Evolutionary conservation across 129 eudicot genomes (phyloP).

Genomic region (Centaurea solstitialis): DNA sequence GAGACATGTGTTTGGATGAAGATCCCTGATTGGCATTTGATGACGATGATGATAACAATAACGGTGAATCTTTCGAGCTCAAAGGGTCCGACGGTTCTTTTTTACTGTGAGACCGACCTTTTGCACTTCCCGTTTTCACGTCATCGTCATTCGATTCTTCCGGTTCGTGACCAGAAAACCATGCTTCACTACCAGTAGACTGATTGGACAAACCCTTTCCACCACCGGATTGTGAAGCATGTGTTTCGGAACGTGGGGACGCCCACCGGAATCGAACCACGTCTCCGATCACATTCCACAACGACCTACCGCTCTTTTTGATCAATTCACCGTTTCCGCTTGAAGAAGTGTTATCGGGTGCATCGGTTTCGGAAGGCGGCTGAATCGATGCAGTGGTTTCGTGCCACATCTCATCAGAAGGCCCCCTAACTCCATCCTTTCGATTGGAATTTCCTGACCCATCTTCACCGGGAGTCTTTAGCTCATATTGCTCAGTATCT

Average conservation of each 20-base stretch:
- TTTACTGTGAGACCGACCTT: conserved; percentile 6
- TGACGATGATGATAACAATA: conserved; percentile 35
- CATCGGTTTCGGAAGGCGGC: conserved; percentile 40
- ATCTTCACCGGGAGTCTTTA: conserved; percentile 18
- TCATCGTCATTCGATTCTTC: conserved; percentile 49
- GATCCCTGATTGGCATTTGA: conserved; percentile 39
- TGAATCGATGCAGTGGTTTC: conserved; percentile 41
- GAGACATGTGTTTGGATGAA: conserved; percentile 33
- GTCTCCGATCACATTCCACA: conserved; percentile 78
- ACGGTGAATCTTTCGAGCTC: conserved; percentile 34
- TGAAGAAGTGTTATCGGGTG: conserved; percentile 27
- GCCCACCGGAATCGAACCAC: conserved; percentile 63
- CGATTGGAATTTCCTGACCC: conserved; percentile 40
- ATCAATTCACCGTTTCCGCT: conserved; percentile 26
- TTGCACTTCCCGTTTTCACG: conserved; percentile 27
- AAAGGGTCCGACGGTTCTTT: conserved; percentile 17
- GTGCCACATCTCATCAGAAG: conserved; percentile 79
- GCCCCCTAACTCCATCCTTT: conserved; percentile 53
- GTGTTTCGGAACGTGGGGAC: conserved; percentile 52
- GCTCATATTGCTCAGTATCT: conserved; percentile 31
- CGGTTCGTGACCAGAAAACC: conserved; percentile 87
- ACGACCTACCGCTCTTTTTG: conserved; percentile 62
- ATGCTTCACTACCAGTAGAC: conserved; percentile 71
- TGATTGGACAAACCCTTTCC: conserved; percentile 59
- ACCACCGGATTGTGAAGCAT: conserved; percentile 52